Evolutionary conservation across 2,329 filamentous ascomycete species (phyloP).

Genomic region (Chalaropsis ovoidea): DNA sequence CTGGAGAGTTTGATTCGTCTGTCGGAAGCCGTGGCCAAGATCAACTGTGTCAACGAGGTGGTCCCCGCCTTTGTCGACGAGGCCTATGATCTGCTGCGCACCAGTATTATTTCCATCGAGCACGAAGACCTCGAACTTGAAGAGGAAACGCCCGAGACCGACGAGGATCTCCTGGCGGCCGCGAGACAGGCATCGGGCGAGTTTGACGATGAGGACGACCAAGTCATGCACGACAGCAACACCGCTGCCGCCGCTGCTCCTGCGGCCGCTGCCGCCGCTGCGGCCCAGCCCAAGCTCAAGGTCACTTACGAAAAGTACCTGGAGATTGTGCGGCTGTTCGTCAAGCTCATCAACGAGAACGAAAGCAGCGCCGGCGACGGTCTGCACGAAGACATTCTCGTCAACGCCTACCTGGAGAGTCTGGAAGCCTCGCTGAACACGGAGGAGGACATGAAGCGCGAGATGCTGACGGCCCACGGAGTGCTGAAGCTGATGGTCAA

Average conservation of each 20-base stretch:
- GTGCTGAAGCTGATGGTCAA: slow-evolving; percentile 94
- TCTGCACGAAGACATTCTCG: slow-evolving; percentile 68
- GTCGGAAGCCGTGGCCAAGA: slow-evolving; percentile 95
- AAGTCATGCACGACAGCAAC: slow-evolving; percentile 26
- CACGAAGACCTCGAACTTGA: slow-evolving; percentile 96
- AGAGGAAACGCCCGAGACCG: slow-evolving; percentile 37
- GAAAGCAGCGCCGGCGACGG: slow-evolving; percentile 68
- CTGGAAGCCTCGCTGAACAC: slow-evolving; percentile 71
- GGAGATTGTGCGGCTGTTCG: slow-evolving; percentile 75
- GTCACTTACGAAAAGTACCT: slow-evolving; percentile 96
- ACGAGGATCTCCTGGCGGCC: slow-evolving; percentile 32
- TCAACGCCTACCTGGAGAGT: slow-evolving; percentile 87
- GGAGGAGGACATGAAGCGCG: slow-evolving; percentile 69
- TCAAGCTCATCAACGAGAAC: slow-evolving; percentile 73
- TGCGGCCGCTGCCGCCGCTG: slow-evolving; percentile 41
- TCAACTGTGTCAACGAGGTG: slow-evolving; percentile 90
- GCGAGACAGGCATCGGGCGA: slow-evolving; percentile 43
- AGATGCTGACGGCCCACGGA: slow-evolving; percentile 65
- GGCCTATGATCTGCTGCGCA: slow-evolving; percentile 79
- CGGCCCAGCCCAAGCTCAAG: slow-evolving; percentile 58
- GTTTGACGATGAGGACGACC: slow-evolving; percentile 32
- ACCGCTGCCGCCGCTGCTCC: slow-evolving; percentile 34
- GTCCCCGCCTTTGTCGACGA: slow-evolving; percentile 77
- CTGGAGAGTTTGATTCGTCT: slow-evolving; percentile 92
- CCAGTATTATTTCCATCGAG: slow-evolving; percentile 95